Conservation (phyloP, 805 yeast species). For the Suhomyces xylopsoci region DNA sequence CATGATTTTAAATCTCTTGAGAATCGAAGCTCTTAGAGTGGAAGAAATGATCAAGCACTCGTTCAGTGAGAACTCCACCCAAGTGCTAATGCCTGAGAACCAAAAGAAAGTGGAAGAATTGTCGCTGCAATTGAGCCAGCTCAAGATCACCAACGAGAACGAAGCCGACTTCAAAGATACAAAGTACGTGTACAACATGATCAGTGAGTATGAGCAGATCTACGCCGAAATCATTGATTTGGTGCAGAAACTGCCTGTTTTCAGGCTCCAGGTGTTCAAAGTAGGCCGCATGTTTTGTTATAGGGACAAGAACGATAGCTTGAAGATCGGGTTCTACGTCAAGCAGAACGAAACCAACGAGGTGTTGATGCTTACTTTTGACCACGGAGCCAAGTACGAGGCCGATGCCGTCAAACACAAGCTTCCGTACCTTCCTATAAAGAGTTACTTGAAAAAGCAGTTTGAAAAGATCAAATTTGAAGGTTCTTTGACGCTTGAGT, state of each 20-base stretch:
- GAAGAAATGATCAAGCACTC: constrained; percentile 98
- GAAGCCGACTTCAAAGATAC: constrained; percentile 42
- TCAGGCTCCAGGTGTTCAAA: constrained; percentile 45
- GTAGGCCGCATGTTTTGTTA: constrained; percentile 59
- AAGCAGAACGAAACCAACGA: constrained; percentile 35
- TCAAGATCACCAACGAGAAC: constrained; percentile 34
- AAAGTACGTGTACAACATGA: constrained; percentile 41
- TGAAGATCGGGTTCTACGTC: constrained; percentile 54
- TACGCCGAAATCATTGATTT: constrained; percentile 48
- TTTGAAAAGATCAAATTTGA: constrained; percentile 34
- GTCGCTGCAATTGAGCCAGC: constrained; percentile 41
- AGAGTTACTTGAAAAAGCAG: constrained; percentile 29
- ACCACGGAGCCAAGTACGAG: constrained; percentile 37
- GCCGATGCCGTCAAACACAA: constrained; percentile 17
- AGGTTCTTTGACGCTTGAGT: constrained; percentile 33
- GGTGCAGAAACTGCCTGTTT: constrained; percentile 44
- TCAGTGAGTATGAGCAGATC: constrained; percentile 44
- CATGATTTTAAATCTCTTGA: constrained; percentile 85
- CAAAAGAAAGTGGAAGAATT: constrained; percentile 59
- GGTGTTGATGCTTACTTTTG: constrained; percentile 43
- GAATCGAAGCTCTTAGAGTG: constrained; percentile 93
- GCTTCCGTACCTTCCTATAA: constrained; percentile 38
- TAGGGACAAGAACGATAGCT: constrained; percentile 43
- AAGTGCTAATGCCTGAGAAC: constrained; percentile 82
- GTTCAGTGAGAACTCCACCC: constrained; percentile 87